Percentiles rank a stretch among this genome's conserved stretches.
These are phyloP conservation scores for Akanthomyces uredinophilus DNA, from an alignment of 2,329 filamentous ascomycete species.

Conservation along the genomic window DNA sequence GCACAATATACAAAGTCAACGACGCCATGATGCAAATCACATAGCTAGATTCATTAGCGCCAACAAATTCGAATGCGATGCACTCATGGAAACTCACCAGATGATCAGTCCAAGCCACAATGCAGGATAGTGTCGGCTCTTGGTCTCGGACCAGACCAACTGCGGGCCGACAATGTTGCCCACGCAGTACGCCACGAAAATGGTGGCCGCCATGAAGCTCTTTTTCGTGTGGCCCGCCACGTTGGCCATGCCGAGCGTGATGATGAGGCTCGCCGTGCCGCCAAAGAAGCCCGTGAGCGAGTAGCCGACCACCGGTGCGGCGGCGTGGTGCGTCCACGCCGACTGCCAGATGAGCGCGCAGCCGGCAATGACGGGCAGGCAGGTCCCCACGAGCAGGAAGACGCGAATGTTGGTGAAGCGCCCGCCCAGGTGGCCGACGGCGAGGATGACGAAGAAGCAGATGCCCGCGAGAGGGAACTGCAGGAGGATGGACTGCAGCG, in stretches of 20 bases:
- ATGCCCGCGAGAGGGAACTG: conserved; percentile 70
- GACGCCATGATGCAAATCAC: conserved; percentile 60
- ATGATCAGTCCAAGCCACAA: conserved; percentile 66
- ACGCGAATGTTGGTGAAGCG: conserved; percentile 59
- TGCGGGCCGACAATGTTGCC: conserved; percentile 73
- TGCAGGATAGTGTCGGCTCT: conserved; percentile 62
- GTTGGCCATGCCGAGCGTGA: conserved; percentile 55
- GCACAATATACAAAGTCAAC: conserved; percentile 50
- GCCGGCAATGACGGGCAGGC: conserved; percentile 68
- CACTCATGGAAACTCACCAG: conserved; percentile 33
- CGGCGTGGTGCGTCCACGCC: conserved; percentile 58
- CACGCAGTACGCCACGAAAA: conserved; percentile 72
- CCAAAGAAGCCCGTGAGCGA: conserved; percentile 70
- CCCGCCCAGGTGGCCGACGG: conserved; percentile 60
- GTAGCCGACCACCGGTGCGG: conserved; percentile 64
- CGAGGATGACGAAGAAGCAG: conserved; percentile 61
- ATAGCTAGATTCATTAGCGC: conserved; percentile 43
- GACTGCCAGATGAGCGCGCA: conserved; percentile 71
- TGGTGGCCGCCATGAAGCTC: conserved; percentile 67
- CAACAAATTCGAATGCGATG: not conserved
- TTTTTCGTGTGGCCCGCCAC: conserved; percentile 75
- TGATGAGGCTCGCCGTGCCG: conserved; percentile 57
- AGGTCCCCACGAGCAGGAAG: conserved; percentile 59
- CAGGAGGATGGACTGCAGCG: conserved; percentile 62
- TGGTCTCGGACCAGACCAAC: conserved; percentile 62